A percentile compares a stretch with the other conserved stretches of the same genome.
These are phyloP conservation scores for Mangifera indica DNA, from an alignment of 345 rosid genomes.

Conservation along the genomic window DNA sequence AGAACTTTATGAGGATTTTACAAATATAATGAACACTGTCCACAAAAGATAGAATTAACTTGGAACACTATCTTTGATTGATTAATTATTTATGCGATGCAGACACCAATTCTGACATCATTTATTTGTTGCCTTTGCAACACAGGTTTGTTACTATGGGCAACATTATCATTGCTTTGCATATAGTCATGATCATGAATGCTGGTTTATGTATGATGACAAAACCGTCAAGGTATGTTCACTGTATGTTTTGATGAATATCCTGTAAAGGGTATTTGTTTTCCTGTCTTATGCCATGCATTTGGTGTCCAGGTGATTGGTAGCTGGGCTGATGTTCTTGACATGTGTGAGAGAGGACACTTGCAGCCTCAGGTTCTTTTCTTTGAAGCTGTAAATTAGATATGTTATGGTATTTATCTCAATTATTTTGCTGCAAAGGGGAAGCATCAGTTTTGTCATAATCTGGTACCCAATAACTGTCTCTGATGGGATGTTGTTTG, in stretches of 20 bases:
- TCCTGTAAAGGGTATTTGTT: not conserved
- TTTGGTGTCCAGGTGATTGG: constrained; percentile 67
- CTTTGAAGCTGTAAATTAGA: constrained; percentile 67
- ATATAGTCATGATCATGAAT: constrained; percentile 62
- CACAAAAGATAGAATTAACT: not conserved
- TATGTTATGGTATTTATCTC: constrained; percentile 22
- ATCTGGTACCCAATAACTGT: constrained; percentile 21
- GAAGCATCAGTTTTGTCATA: constrained; percentile 14
- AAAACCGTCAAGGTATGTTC: constrained; percentile 78
- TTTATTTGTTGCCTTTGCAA: constrained; percentile 19
- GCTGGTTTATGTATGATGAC: constrained; percentile 97
- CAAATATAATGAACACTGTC: too few relatives aligned
- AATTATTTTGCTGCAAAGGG: constrained; percentile 25
- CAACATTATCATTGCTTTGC: constrained; percentile 99
- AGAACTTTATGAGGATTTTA: too few relatives aligned
- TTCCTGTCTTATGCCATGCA: constrained; percentile 16
- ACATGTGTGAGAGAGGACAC: constrained; percentile 81
- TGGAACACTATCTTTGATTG: not conserved
- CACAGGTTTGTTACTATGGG: constrained; percentile 96
- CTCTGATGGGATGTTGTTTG: constrained; percentile 19
- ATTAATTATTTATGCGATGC: not conserved
- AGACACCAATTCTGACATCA: not conserved
- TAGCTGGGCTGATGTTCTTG: constrained; percentile 77
- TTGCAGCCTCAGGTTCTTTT: constrained; percentile 97
- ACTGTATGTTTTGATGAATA: constrained; percentile 2